A percentile compares a stretch with the other conserved stretches of the same genome.
Evolutionary conservation across 2,329 filamentous ascomycete genomes (phyloP).

Genomic region (Aureobasidium lini): DNA sequence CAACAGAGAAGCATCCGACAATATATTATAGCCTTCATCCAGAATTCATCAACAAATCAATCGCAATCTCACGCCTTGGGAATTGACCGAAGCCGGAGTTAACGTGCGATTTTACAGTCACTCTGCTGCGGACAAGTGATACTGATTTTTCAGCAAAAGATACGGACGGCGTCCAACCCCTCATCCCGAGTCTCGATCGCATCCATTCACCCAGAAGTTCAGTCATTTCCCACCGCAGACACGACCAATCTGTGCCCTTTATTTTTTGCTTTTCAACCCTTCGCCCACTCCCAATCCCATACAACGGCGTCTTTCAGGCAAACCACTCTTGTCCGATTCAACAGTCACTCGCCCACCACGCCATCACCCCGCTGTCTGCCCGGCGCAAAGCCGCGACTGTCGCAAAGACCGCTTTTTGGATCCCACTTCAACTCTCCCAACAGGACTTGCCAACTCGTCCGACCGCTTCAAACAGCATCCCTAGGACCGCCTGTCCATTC

Average conservation of each 20-base stretch:
- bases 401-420: slow-evolving; percentile 3
- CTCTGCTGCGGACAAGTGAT: background rate
- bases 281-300: background rate
- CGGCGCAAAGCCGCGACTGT: slow-evolving; percentile 7
- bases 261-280: background rate
- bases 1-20: too few species aligned
- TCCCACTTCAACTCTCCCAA: background rate
- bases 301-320: background rate
- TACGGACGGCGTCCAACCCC: slow-evolving; percentile 1
- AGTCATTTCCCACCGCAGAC: background rate
- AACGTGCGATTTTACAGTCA: background rate
- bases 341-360: slow-evolving; percentile 6
- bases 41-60: background rate
- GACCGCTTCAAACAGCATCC: background rate
- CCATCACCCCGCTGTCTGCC: slow-evolving; percentile 4
- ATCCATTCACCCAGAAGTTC: background rate
- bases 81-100: background rate
- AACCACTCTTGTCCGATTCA: background rate
- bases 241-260: background rate
- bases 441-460: background rate
- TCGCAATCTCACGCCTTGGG: background rate
- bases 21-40: too few species aligned
- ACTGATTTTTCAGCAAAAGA: slow-evolving; percentile 5
- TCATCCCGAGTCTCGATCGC: slow-evolving; percentile 7
- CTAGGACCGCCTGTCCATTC: background rate